Base-by-base conservation (phyloP, 371 early-diverging fungal species). In the Syncephalastrum sp. region DNA sequence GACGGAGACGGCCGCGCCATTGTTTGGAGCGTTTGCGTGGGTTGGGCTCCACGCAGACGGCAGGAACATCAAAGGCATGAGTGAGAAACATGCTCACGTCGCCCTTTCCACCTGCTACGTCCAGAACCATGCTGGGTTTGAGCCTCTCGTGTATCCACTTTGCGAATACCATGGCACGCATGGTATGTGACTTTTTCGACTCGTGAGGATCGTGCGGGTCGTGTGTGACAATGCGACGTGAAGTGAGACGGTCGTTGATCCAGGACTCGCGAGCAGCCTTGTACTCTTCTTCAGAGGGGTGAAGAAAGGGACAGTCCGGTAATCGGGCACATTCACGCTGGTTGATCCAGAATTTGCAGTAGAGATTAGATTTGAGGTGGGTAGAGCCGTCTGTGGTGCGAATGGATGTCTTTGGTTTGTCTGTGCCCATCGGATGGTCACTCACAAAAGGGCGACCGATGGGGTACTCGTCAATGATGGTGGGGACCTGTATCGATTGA, bases 91-190 rank as follows among this genome's bases (percentile, higher is more conserved):
- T 76, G 3, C 78, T 67, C 5, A 85, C 53, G 41, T 85, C 83
- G 3, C 83, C 85, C 57, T 82, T 73, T 10, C 85, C 85, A n/a
- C 82, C 85, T 1, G 83, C 85, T 24, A 85, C 67, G 47, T 85
- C 85, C 33, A 85, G 59, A 1, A 82, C 75, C 38, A 60, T 57
- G 1, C 56, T 59, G 12, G 50, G 65, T 4, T 63, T 59, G 50
- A 79, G 82, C 1, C 75, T 81, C 1, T 68, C 54, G 33, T 68
- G 53, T 8, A 84, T 67, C 78, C 80, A 84, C 19, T 80, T 66
- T 6, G 77, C 80, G 66, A 82, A 82, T 29, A 78, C 69, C 24
- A 80, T 57, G 0, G 82, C 82, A 12, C 85, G 67, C 44, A 77
- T 56, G 6, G 77, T 74, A 56, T 84, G 84, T 13, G 81, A 81